Evolutionary conservation across 306 rosid genomes (phyloP).

Genomic region (Gynostemma pentaphyllum): DNA sequence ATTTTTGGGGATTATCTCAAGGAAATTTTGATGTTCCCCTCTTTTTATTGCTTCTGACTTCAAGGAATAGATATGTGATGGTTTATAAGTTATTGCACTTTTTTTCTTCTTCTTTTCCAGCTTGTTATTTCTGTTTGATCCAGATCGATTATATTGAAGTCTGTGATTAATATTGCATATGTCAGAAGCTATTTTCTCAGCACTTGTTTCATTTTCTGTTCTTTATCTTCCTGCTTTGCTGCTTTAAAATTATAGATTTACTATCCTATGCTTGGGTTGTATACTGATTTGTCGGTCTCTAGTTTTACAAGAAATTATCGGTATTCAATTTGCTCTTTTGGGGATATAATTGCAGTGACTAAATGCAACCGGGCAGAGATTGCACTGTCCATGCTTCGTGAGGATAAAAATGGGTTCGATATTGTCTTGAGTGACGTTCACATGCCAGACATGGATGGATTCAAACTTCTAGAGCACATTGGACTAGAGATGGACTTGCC

Average conservation of each 20-base stretch:
- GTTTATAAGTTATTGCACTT: background rate
- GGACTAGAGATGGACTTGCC: constrained; percentile 98
- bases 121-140: background rate
- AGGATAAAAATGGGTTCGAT: constrained; percentile 80
- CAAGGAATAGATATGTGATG: background rate
- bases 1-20: background rate
- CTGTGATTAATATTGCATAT: background rate
- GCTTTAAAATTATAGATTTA: background rate
- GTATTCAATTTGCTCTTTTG: background rate
- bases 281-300: background rate
- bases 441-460: constrained; percentile 99
- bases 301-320: background rate
- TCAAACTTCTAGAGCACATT: constrained; percentile 75
- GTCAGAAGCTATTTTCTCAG: background rate
- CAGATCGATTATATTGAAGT: background rate
- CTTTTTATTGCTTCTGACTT: background rate
- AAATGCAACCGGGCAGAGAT: constrained; percentile 73
- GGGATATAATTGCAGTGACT: constrained; percentile 38
- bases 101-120: background rate
- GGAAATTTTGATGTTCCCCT: background rate
- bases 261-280: background rate
- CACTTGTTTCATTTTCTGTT: no score
- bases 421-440: constrained; percentile 92
- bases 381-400: constrained; percentile 60
- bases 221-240: no score